Evolutionary conservation across 1,284 basidiomycete genomes (phyloP).

Genomic region (Cutaneotrichosporon dermatis): DNA sequence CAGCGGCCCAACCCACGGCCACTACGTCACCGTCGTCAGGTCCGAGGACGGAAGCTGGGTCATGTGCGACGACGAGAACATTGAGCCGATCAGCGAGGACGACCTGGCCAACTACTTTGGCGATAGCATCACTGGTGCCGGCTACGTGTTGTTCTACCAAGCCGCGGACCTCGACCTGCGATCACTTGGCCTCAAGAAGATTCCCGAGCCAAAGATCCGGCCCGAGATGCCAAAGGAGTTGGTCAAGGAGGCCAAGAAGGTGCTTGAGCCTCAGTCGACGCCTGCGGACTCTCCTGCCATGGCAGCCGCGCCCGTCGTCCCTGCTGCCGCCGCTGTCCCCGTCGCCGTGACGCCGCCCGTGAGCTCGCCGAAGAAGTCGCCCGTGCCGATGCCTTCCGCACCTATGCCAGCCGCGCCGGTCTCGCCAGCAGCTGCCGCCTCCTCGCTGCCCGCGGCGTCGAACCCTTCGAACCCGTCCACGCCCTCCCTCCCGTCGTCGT

Average conservation of each 20-base stretch:
- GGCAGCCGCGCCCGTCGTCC: not conserved
- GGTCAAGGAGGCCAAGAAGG: conserved; percentile 4
- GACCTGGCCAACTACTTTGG: conserved; percentile 95
- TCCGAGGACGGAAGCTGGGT: conserved; percentile 73
- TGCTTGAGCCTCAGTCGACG: not conserved
- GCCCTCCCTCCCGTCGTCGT: not conserved
- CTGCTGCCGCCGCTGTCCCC: not conserved
- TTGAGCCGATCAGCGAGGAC: conserved; percentile 77
- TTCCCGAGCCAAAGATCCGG: conserved; percentile 9
- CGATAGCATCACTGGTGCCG: conserved; percentile 78
- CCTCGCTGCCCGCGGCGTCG: not conserved
- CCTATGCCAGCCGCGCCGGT: not conserved
- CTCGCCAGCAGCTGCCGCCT: not conserved
- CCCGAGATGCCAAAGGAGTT: conserved; percentile 4
- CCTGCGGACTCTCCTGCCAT: too few relatives aligned
- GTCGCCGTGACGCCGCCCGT: not conserved
- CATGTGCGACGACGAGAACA: conserved; percentile 91
- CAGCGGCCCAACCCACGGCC: conserved; percentile 92
- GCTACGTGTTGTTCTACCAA: conserved; percentile 97
- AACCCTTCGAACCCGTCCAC: not conserved
- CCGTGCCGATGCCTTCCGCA: not conserved
- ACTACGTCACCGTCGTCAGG: conserved; percentile 93
- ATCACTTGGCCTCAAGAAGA: conserved; percentile 57
- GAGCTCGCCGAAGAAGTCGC: not conserved
- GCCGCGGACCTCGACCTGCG: conserved; percentile 74